phyloP scores from a whole-genome alignment of 2,329 filamentous ascomycete species.

The Raffaelea deltoideospora region DNA sequence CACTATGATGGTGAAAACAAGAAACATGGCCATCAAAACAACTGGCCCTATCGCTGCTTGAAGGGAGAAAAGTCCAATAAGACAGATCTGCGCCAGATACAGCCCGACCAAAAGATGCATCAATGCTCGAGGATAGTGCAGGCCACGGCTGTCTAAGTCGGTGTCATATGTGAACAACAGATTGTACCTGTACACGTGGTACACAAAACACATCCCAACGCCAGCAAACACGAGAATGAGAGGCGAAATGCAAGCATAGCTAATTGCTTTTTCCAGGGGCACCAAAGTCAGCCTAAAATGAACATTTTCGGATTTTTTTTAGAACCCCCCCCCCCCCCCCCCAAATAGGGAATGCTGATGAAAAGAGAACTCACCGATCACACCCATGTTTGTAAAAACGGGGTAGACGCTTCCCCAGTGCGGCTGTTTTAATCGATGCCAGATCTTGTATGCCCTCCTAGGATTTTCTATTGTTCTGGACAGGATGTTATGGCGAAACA shows the following conservation, averaged over 20 bases:
- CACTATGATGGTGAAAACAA: conserved; percentile 63
- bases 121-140: conserved; percentile 74
- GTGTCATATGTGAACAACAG: conserved; percentile 68
- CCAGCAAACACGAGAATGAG: conserved; percentile 69
- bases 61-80: conserved; percentile 69
- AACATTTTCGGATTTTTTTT: too few species aligned
- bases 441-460: conserved; percentile 61
- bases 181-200: conserved; percentile 77
- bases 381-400: conserved; percentile 57
- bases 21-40: conserved; percentile 58
- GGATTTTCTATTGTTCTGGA: conserved; percentile 69
- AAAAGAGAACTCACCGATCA: conserved; percentile 37
- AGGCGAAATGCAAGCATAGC: conserved; percentile 72
- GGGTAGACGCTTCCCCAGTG: conserved; percentile 69
- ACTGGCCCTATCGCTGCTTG: conserved; percentile 52
- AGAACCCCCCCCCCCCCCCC: too few species aligned
- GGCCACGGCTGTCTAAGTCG: conserved; percentile 72
- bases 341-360: background rate
- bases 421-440: conserved; percentile 50
- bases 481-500: conserved; percentile 30
- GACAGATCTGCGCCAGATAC: conserved; percentile 64
- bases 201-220: conserved; percentile 63
- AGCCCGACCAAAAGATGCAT: conserved; percentile 74
- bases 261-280: too few species aligned
- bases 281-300: too few species aligned